Conservation (phyloP, 2,329 filamentous ascomycete genomes). For the Penicillium hesseltinei region DNA sequence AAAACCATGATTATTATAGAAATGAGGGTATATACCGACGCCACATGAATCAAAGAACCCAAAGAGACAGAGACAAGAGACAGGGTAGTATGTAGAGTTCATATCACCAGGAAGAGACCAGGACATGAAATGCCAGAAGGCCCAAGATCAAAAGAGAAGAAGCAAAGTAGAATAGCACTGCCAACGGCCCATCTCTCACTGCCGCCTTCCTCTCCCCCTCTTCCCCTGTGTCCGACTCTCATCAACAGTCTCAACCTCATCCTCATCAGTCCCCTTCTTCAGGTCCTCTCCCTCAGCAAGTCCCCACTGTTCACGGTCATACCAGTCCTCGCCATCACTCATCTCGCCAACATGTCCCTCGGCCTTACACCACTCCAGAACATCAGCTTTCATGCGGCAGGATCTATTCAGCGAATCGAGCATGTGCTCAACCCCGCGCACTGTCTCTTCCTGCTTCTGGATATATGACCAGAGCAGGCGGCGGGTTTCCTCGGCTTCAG, state of each 20-base stretch:
- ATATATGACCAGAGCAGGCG: conserved; percentile 61
- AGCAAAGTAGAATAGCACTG: neutral
- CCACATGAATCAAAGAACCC: conserved; percentile 9
- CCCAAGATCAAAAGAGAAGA: neutral
- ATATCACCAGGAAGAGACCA: neutral
- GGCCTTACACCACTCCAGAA: conserved; percentile 61
- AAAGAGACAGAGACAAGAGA: neutral
- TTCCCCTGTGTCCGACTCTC: conserved; percentile 41
- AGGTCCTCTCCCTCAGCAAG: conserved; percentile 54
- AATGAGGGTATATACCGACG: conserved; percentile 13
- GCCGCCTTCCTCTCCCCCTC: conserved; percentile 40
- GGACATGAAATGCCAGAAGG: conserved; percentile 1
- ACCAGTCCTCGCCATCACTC: conserved; percentile 69
- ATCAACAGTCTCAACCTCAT: conserved; percentile 56
- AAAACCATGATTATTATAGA: conserved; percentile 2
- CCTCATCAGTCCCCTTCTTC: conserved; percentile 60
- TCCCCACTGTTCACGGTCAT: conserved; percentile 61
- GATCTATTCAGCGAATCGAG: conserved; percentile 57
- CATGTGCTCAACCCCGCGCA: conserved; percentile 56
- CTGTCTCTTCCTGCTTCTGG: conserved; percentile 65
- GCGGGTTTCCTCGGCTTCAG: conserved; percentile 63
- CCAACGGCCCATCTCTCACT: conserved; percentile 17
- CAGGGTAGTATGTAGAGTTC: neutral
- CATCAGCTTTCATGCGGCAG: conserved; percentile 59
- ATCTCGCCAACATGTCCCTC: conserved; percentile 64